Percentiles rank a stretch among this genome's conserved stretches.
phyloP scores from a whole-genome alignment of 352 stramenopile genomes.

The Phytophthora litchii region DNA sequence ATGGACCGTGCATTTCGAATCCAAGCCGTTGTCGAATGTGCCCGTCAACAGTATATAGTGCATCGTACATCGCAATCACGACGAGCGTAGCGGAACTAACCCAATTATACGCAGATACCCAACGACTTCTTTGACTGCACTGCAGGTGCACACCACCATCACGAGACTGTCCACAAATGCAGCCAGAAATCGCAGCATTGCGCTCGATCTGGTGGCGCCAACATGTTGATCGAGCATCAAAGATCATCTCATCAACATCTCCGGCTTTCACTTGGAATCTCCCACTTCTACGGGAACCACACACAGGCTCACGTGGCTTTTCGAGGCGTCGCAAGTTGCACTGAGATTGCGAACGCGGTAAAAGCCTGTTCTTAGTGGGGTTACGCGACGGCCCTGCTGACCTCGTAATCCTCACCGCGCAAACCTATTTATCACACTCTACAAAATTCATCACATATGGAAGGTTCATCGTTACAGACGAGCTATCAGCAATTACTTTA shows the following conservation, averaged over 20 bases:
- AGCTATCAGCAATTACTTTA: too few species aligned
- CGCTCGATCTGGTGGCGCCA: not conserved
- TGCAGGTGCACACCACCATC: too few species aligned
- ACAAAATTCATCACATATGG: not conserved
- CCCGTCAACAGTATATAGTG: too few species aligned
- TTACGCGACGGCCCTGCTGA: not conserved
- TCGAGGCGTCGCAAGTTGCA: slow-evolving; percentile 5
- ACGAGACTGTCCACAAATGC: not conserved
- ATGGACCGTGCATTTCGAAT: too few species aligned
- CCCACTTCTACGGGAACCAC: slow-evolving; percentile 18
- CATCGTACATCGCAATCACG: too few species aligned
- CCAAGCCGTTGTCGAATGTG: too few species aligned
- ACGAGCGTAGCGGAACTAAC: too few species aligned
- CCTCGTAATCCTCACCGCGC: slow-evolving; percentile 13
- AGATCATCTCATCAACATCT: slow-evolving; percentile 33
- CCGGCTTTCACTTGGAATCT: slow-evolving; percentile 18
- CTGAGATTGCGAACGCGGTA: slow-evolving; percentile 13
- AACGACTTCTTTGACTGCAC: too few species aligned
- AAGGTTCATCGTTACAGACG: too few species aligned
- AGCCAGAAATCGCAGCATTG: too few species aligned
- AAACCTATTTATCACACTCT: not conserved
- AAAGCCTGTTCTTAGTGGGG: slow-evolving; percentile 11
- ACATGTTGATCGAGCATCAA: slow-evolving; percentile 16
- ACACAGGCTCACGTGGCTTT: slow-evolving; percentile 9
- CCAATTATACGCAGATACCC: too few species aligned